phyloP scores from a whole-genome alignment of 2,329 filamentous ascomycete genomes.

The Paramyrothecium sp. region DNA sequence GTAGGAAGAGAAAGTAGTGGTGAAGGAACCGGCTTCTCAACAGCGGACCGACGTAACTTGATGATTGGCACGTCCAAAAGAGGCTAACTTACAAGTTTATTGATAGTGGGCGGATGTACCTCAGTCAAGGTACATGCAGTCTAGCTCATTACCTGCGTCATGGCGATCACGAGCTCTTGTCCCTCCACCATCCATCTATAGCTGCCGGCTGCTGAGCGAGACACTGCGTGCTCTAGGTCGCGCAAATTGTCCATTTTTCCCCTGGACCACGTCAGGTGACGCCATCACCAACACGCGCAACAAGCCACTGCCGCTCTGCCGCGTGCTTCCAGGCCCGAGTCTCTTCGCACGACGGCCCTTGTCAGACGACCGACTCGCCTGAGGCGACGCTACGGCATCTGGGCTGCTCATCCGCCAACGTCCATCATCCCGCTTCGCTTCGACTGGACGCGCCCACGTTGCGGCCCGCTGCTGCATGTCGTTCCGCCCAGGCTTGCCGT shows the following conservation, averaged over 20 bases:
- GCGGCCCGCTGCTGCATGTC: background rate
- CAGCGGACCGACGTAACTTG: too few relatives aligned
- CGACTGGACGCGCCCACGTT: background rate
- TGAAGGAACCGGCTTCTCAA: too few relatives aligned
- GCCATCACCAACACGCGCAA: background rate
- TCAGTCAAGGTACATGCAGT: too few relatives aligned
- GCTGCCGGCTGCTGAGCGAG: background rate
- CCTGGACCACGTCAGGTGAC: background rate
- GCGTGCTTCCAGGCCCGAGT: background rate
- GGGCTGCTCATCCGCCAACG: background rate
- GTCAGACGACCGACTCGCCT: constrained; percentile 30
- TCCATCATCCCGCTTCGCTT: background rate
- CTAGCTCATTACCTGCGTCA: background rate
- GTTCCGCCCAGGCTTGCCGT: background rate
- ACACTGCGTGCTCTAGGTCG: background rate
- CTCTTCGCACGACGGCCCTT: constrained; percentile 8
- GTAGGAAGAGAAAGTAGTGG: too few relatives aligned
- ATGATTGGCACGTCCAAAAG: too few relatives aligned
- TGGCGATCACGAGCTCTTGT: constrained; percentile 8
- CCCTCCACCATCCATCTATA: constrained; percentile 2
- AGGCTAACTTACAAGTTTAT: too few relatives aligned
- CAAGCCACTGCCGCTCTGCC: background rate
- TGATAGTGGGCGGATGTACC: too few relatives aligned
- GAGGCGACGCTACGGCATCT: constrained; percentile 9
- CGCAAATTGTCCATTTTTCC: background rate